Conservation (phyloP, 306 rosid genomes). For the Cucumis hystrix region DNA sequence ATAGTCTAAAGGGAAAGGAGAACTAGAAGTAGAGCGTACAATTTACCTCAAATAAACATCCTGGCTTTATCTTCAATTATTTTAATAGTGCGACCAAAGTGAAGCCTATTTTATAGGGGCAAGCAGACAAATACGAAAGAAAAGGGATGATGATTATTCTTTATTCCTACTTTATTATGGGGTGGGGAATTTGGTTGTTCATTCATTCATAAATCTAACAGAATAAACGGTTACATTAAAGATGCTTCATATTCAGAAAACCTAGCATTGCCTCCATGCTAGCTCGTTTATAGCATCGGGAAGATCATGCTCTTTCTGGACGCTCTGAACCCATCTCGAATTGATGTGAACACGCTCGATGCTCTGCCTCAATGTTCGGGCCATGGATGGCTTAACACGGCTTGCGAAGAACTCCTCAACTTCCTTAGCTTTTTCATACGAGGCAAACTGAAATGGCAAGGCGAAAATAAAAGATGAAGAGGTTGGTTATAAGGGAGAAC, state of each 20-base stretch:
- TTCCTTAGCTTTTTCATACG: slow-evolving; percentile 67
- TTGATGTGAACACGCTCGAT: slow-evolving; percentile 62
- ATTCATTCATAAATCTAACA: not conserved
- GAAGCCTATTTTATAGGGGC: not conserved
- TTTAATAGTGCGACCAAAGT: not conserved
- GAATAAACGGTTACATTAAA: not conserved
- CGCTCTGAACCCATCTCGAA: slow-evolving; percentile 57
- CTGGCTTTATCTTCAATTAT: not conserved
- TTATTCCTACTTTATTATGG: not conserved
- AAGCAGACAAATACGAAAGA: not conserved
- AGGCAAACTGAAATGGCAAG: slow-evolving; percentile 51
- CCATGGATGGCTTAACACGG: slow-evolving; percentile 31
- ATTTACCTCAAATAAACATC: not conserved
- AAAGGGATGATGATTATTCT: not conserved
- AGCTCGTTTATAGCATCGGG: slow-evolving; percentile 35
- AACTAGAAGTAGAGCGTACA: not conserved
- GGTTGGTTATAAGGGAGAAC: not conserved
- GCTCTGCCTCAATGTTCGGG: slow-evolving; percentile 89
- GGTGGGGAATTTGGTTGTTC: not conserved
- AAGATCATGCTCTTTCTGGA: slow-evolving; percentile 41
- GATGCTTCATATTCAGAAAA: not conserved
- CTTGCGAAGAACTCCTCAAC: slow-evolving; percentile 63
- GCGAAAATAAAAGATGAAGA: not conserved
- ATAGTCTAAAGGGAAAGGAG: not conserved
- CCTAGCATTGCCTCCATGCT: slow-evolving; percentile 29